Evolutionary conservation across 1,284 basidiomycete species (phyloP).

Genomic region (Tranzscheliella williamsii): DNA sequence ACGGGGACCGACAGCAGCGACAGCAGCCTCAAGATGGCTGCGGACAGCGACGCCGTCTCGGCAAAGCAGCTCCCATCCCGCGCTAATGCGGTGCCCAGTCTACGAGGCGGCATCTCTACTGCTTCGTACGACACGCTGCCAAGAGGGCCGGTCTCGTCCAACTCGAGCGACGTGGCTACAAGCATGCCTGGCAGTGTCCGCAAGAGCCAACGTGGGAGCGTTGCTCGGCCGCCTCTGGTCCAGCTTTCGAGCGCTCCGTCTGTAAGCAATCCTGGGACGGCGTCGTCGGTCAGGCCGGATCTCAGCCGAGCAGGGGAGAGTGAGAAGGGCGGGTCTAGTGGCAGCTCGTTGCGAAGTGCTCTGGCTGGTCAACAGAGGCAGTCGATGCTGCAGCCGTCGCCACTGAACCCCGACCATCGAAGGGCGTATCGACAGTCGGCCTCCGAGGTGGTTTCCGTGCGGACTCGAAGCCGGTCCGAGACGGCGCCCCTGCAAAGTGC

Average conservation of each 20-base stretch:
- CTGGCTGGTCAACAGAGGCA: too few relatives aligned
- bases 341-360: too few relatives aligned
- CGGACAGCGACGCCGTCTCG: too few relatives aligned
- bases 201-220: conserved; percentile 20
- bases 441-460: conserved; percentile 3
- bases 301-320: conserved; percentile 16
- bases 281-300: conserved; percentile 1
- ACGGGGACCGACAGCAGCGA: background rate
- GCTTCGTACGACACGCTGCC: too few relatives aligned
- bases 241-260: conserved; percentile 25
- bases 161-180: background rate
- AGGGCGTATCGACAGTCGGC: conserved; percentile 5
- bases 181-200: conserved; percentile 10
- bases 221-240: conserved; percentile 14
- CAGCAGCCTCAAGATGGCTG: background rate
- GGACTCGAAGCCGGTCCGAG: conserved; percentile 13
- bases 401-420: conserved; percentile 12
- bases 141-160: too few relatives aligned
- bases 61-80: too few relatives aligned
- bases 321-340: too few relatives aligned
- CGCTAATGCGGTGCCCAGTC: too few relatives aligned
- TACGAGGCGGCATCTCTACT: too few relatives aligned
- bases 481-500: background rate
- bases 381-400: conserved; percentile 9
- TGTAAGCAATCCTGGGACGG: background rate